Conservation (phyloP, 768 basidiomycete species). For the Jaapia argillacea region DNA sequence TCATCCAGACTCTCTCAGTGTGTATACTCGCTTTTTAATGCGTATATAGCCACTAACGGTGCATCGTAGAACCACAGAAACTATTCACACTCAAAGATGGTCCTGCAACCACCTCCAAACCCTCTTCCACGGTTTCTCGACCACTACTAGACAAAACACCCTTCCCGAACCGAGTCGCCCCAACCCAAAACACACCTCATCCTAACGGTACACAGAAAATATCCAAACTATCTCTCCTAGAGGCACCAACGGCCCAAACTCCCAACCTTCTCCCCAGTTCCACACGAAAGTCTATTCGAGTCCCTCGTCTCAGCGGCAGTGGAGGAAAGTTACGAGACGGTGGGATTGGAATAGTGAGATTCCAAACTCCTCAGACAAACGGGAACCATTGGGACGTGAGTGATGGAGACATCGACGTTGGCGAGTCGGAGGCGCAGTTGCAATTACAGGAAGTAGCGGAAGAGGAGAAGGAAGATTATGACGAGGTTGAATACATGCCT, state of each 20-base stretch:
- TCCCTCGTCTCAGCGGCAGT: constrained; percentile 28
- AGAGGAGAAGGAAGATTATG: constrained; percentile 20
- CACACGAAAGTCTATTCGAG: constrained; percentile 50
- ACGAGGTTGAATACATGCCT: constrained; percentile 48
- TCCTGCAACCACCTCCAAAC: constrained; percentile 18
- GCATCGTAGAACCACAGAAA: too few relatives aligned
- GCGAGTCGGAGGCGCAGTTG: constrained; percentile 13
- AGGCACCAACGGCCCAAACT: constrained; percentile 23
- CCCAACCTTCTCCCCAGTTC: constrained; percentile 52
- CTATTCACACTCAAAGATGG: constrained; percentile 17
- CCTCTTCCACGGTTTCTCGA: too few relatives aligned
- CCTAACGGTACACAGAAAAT: constrained; percentile 21
- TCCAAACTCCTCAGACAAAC: constrained; percentile 57
- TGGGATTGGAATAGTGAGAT: constrained; percentile 14
- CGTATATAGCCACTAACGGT: too few relatives aligned
- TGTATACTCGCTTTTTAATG: too few relatives aligned
- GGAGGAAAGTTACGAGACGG: constrained; percentile 22
- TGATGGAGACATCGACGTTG: constrained; percentile 34
- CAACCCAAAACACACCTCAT: constrained; percentile 15
- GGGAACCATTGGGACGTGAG: constrained; percentile 74
- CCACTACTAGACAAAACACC: constrained; percentile 72
- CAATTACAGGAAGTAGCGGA: constrained; percentile 14
- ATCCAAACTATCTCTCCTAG: constrained; percentile 25
- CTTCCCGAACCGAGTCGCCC: constrained; percentile 52
- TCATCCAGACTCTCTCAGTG: constrained; percentile 12